A percentile compares a stretch with the other conserved stretches of the same genome.
These are phyloP conservation scores for Tulasnella sp. DNA, from an alignment of 768 basidiomycete species.

Conservation along the genomic window DNA sequence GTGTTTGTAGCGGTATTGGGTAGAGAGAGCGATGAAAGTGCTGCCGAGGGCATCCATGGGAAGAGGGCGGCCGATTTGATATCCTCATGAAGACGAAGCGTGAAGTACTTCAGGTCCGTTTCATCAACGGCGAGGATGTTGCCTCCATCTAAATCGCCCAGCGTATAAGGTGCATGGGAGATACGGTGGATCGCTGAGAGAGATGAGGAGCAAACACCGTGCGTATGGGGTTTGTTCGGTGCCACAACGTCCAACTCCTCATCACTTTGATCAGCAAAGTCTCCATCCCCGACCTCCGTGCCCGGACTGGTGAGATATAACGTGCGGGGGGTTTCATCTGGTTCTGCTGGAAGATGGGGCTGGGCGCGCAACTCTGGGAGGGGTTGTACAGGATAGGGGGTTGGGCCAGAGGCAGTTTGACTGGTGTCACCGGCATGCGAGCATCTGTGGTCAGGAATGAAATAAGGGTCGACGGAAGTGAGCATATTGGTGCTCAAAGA, in stretches of 20 bases:
- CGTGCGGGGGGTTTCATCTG: constrained; percentile 25
- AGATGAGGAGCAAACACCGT: neutral
- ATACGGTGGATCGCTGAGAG: neutral
- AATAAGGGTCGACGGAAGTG: neutral
- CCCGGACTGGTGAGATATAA: constrained; percentile 10
- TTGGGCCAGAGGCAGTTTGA: neutral
- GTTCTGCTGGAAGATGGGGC: neutral
- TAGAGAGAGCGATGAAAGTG: neutral
- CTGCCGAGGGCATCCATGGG: neutral
- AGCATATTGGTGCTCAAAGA: neutral
- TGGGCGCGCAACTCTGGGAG: neutral
- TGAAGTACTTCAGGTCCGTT: neutral
- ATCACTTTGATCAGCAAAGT: constrained; percentile 16
- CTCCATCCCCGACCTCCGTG: constrained; percentile 27
- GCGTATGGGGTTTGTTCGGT: neutral
- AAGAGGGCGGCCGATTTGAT: constrained; percentile 21
- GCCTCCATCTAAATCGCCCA: neutral
- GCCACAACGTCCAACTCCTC: neutral
- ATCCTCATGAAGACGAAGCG: neutral
- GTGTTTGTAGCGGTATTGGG: neutral
- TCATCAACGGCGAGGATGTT: neutral
- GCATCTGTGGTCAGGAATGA: neutral
- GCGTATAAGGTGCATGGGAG: neutral
- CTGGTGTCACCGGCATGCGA: neutral
- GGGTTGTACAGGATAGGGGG: neutral